Evolutionary conservation across 164 flowering plant species (phyloP).

Genomic region (Annona squamosa): DNA sequence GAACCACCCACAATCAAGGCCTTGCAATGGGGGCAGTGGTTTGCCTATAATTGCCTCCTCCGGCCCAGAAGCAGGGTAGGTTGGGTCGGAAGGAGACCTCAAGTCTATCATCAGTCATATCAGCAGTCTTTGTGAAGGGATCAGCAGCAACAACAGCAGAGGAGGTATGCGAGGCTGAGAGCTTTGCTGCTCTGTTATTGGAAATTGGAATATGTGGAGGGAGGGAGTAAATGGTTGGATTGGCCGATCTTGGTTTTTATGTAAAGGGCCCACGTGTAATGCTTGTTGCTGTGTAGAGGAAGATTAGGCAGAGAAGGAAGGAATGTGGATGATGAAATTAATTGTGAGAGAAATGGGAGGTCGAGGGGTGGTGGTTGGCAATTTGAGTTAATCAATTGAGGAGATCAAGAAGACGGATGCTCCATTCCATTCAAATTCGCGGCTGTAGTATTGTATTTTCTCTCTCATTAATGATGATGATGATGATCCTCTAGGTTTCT

Average conservation of each 20-base stretch:
- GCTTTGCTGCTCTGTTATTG: background rate
- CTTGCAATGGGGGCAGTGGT: background rate
- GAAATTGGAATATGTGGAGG: background rate
- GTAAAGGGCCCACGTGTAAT: background rate
- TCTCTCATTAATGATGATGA: too few relatives aligned
- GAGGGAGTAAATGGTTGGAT: background rate
- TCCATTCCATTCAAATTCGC: too few relatives aligned
- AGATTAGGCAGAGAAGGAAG: background rate
- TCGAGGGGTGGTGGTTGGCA: background rate
- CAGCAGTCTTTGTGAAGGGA: background rate
- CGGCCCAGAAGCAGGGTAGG: constrained; percentile 3
- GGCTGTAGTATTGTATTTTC: too few relatives aligned
- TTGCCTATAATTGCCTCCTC: constrained; percentile 7
- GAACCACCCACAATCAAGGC: background rate
- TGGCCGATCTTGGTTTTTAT: background rate
- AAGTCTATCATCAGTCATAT: background rate
- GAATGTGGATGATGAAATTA: background rate
- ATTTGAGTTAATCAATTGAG: background rate
- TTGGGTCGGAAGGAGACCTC: background rate
- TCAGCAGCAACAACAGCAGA: background rate
- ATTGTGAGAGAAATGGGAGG: too few relatives aligned
- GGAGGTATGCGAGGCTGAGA: background rate
- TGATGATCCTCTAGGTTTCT: too few relatives aligned
- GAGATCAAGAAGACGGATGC: background rate
- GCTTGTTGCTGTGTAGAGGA: background rate